Percentiles rank a stretch among this genome's conserved stretches.
Evolutionary conservation across 768 basidiomycete species (phyloP).

Genomic region (Ephemerocybe angulata): DNA sequence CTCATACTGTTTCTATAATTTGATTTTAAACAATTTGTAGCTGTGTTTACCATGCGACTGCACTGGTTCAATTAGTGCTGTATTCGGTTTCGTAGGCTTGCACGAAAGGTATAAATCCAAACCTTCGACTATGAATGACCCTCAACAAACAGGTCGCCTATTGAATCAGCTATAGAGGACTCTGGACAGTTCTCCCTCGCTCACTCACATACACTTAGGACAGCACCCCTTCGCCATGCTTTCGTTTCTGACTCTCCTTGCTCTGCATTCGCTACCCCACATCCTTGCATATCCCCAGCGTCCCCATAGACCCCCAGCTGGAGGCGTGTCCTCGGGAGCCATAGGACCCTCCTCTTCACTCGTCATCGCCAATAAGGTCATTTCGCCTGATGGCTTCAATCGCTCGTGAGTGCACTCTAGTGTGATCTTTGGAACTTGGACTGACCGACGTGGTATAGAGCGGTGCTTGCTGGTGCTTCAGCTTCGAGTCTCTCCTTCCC

Average conservation of each 20-base stretch:
- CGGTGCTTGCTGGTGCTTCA: slow-evolving; percentile 10
- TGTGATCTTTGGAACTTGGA: neutral
- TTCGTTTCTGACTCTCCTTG: neutral
- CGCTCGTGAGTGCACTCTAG: slow-evolving; percentile 3
- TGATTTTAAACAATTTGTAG: slow-evolving; percentile 3
- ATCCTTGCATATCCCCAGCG: neutral
- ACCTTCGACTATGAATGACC: neutral
- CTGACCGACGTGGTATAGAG: neutral
- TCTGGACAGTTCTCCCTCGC: neutral
- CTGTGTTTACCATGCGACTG: neutral
- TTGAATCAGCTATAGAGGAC: too few relatives aligned
- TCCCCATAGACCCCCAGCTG: neutral
- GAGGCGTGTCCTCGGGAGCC: slow-evolving; percentile 6
- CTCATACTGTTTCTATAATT: slow-evolving; percentile 4
- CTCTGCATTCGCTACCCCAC: neutral
- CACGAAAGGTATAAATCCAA: neutral
- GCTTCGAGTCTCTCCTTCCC: slow-evolving; percentile 12
- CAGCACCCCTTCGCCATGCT: neutral
- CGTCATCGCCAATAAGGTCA: slow-evolving; percentile 18
- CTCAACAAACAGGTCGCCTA: neutral
- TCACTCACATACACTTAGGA: neutral
- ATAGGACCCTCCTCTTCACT: slow-evolving; percentile 14
- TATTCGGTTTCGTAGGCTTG: neutral
- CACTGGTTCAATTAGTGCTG: neutral
- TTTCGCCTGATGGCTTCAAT: slow-evolving; percentile 20